Percentiles rank a stretch among this genome's conserved stretches.
Evolutionary conservation across 345 rosid genomes (phyloP).

Genomic region (Salix koriyanagi): DNA sequence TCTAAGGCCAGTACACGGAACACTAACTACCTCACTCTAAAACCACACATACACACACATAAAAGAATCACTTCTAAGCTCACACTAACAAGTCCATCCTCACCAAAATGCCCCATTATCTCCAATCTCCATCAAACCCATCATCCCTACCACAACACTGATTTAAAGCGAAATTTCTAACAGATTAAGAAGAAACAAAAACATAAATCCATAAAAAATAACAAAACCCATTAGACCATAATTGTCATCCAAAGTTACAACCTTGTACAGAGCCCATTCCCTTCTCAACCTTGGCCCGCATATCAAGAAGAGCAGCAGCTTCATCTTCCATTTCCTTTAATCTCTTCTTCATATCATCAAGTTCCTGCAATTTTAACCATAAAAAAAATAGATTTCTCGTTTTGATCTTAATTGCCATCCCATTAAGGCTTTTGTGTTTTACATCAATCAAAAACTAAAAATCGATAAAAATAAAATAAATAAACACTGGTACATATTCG

Average conservation of each 20-base stretch:
- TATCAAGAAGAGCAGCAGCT: slow-evolving; percentile 22
- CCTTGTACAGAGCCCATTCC: slow-evolving; percentile 21
- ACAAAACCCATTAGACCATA: neutral
- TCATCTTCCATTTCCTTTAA: slow-evolving; percentile 24
- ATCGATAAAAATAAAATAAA: neutral
- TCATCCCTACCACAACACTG: neutral
- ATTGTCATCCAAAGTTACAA: neutral
- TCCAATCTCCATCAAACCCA: neutral
- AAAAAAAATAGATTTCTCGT: neutral
- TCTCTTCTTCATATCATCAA: neutral
- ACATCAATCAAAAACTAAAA: neutral
- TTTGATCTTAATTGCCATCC: neutral
- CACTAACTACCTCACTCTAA: neutral
- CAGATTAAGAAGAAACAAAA: too few relatives aligned
- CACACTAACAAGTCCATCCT: neutral
- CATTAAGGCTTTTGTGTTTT: neutral
- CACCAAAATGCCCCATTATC: neutral
- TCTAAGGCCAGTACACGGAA: neutral
- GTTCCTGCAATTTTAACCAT: neutral
- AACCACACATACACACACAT: neutral
- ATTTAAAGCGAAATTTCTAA: neutral
- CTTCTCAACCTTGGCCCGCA: slow-evolving; percentile 22
- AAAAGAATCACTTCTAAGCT: neutral
- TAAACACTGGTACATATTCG: neutral
- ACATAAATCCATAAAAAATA: neutral